Conservation (phyloP, 208 protist species). For the Leishmania martiniquensis region DNA sequence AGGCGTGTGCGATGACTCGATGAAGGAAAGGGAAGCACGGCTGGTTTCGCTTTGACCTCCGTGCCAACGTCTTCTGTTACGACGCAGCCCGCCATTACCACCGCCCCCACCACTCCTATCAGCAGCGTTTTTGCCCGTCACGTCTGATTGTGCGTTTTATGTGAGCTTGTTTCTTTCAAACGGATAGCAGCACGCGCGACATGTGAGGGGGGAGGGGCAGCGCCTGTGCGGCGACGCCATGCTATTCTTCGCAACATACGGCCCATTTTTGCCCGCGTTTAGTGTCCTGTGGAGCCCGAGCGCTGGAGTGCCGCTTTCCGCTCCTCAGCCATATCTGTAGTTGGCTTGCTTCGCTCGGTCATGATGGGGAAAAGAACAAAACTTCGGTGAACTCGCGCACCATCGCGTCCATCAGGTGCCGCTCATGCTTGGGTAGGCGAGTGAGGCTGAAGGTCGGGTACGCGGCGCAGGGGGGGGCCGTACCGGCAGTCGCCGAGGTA, state of each 20-base stretch:
- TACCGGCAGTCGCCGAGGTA: slow-evolving; percentile 7
- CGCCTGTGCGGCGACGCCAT: too few species aligned
- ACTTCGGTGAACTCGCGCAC: slow-evolving; percentile 65
- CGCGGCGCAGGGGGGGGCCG: slow-evolving; percentile 50
- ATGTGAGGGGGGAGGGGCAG: neutral
- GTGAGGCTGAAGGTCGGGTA: slow-evolving; percentile 69
- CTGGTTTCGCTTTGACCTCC: neutral
- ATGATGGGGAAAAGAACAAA: slow-evolving; percentile 50
- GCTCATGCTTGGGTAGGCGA: slow-evolving; percentile 70
- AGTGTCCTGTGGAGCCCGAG: neutral
- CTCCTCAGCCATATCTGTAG: neutral
- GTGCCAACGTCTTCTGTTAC: neutral
- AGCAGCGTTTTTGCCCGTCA: too few species aligned
- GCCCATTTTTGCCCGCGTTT: too few species aligned
- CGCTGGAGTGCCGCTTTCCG: neutral
- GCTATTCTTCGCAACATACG: too few species aligned
- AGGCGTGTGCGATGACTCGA: neutral
- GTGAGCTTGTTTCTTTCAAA: too few species aligned
- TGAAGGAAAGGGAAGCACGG: neutral
- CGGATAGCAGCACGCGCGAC: too few species aligned
- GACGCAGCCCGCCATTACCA: too few species aligned
- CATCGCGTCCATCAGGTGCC: slow-evolving; percentile 76
- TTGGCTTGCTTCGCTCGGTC: neutral
- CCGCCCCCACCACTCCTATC: too few species aligned
- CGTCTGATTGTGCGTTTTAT: too few species aligned